These are phyloP conservation scores for Lasiosphaeria ovina DNA, from an alignment of 495 filamentous ascomycete species.

Conservation along the genomic window DNA sequence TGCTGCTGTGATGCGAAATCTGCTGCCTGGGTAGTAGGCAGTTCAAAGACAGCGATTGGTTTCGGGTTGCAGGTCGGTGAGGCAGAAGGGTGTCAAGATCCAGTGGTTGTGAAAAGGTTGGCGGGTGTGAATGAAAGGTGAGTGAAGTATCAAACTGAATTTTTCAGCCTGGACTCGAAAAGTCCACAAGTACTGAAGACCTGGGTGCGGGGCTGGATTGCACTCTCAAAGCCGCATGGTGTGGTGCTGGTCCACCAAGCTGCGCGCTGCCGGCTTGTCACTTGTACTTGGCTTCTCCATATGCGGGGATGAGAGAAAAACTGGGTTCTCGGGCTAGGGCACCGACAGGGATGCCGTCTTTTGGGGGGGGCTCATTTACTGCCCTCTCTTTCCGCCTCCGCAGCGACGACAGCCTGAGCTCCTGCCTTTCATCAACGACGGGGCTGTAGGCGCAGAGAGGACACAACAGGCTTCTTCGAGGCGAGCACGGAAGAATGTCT, in stretches of 20 bases:
- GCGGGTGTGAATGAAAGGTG: background rate
- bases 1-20: constrained; percentile 8
- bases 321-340: too few species aligned
- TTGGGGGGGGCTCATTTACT: constrained; percentile 19
- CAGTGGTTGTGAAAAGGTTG: background rate
- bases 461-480: background rate
- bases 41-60: too few species aligned
- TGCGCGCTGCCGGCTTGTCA: background rate
- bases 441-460: background rate
- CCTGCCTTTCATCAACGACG: constrained; percentile 6
- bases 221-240: background rate
- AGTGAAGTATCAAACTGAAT: too few species aligned
- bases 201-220: background rate
- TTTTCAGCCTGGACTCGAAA: background rate
- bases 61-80: too few species aligned
- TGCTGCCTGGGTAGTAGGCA: background rate
- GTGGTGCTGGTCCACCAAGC: background rate
- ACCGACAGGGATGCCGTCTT: background rate
- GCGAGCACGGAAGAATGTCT: background rate
- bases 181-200: background rate
- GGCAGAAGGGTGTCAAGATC: background rate
- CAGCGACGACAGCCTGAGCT: constrained; percentile 16
- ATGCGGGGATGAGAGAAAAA: too few species aligned
- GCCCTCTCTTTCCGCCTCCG: constrained; percentile 29
- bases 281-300: too few species aligned